Conservation (phyloP, 2,329 filamentous ascomycete genomes). For the Hypomyces rosellus region DNA sequence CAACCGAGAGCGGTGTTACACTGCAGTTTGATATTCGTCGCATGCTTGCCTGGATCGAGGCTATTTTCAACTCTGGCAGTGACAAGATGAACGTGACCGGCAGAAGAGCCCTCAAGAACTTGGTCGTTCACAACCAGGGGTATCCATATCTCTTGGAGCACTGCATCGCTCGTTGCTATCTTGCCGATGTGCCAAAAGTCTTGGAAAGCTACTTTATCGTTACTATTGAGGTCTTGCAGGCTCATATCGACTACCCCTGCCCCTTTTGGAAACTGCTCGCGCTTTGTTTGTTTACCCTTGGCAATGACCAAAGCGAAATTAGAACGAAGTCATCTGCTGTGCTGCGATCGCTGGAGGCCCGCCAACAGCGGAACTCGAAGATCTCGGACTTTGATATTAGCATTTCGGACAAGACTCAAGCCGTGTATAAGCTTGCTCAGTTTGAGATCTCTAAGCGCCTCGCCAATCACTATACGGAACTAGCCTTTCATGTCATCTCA, state of each 20-base stretch:
- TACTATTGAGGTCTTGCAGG: conserved; percentile 77
- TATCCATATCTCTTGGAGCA: conserved; percentile 80
- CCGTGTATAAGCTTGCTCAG: conserved; percentile 94
- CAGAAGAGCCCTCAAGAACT: conserved; percentile 76
- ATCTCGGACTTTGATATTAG: conserved; percentile 97
- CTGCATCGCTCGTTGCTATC: conserved; percentile 86
- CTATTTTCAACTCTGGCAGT: conserved; percentile 86
- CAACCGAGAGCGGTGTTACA: conserved; percentile 78
- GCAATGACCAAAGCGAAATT: conserved; percentile 84
- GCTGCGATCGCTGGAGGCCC: conserved; percentile 73
- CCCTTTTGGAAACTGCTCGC: conserved; percentile 89
- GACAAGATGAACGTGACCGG: conserved; percentile 91
- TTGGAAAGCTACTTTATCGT: conserved; percentile 95
- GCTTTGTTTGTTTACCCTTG: conserved; percentile 84
- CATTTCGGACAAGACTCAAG: conserved; percentile 96
- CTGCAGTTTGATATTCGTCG: conserved; percentile 88
- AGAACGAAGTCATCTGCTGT: conserved; percentile 81
- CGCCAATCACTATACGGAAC: conserved; percentile 78
- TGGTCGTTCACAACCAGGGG: conserved; percentile 86
- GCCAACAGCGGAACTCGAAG: conserved; percentile 73
- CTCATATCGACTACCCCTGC: conserved; percentile 73
- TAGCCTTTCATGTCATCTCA: conserved; percentile 91
- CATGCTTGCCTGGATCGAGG: conserved; percentile 92
- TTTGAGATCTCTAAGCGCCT: conserved; percentile 92
- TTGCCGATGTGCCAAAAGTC: conserved; percentile 72